Evolutionary conservation across 768 basidiomycete genomes (phyloP), one percentile per base, ranked within the genome.

Genomic region (Cytidiella melzeri): DNA sequence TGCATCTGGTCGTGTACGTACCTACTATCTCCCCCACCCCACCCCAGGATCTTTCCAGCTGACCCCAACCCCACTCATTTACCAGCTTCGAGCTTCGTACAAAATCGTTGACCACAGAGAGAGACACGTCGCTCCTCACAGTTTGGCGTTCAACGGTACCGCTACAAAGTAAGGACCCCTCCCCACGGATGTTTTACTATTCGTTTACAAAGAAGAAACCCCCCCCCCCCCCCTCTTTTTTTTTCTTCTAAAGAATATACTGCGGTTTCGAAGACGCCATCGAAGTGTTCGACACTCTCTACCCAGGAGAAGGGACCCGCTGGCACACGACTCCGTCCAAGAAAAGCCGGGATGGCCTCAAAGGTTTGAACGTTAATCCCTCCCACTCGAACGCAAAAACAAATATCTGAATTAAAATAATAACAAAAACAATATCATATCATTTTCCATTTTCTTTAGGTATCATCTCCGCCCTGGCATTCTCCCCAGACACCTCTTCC

Each of bases 41-140:
- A 24, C n/a, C 19, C 25, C 34, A 19, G 37, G 23, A 23, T n/a
- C n/a, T n/a, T n/a, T n/a, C n/a, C n/a, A n/a, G n/a, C n/a, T n/a
- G n/a, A 27, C 20, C 7, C 23, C 40, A 23, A 20, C 24, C 34
- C 24, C 43, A 56, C 3, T 15, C 6, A 23, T 34, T 6, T 1
- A 13, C 19, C 60, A 96, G 94, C 76, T 91, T 18, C 80, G 94
- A 15, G 95, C 93, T 0, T 93, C 91, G 1, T 97, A 98, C 64
- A 74, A 74, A 36, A 95, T 97, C 34, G 77, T 97, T 9, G 93
- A 97, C 64, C 94, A 98, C 58, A 73, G 87, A n/a, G 95, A 97
- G 67, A 78, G 93, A 26, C 81, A 90, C 47, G 73, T 96, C 36
- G 92, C 91, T 0, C 93, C 95, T 0, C 86, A 92, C 47, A 80